Evolutionary conservation across 208 protist genomes (phyloP), one percentile per base, ranked within the genome.

Genomic region (Trichomonas tenax): DNA sequence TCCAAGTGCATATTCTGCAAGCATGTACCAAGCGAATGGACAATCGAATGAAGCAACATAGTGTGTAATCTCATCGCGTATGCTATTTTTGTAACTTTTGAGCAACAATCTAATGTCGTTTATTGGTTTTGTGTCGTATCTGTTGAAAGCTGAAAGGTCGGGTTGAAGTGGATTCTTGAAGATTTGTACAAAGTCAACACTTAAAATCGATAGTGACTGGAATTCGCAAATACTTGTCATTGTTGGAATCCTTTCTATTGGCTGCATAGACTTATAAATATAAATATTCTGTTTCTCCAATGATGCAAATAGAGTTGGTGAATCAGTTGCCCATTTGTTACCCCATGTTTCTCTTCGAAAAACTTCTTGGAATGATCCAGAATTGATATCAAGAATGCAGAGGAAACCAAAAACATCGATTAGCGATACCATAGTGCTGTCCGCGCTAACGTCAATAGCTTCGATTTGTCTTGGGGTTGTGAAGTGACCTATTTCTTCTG

Each of bases 291-390:
- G 86, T 51, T 38, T 93, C 15, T 93, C 86, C 3, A 93, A 15
- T 21, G 44, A 51, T n/a, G 36, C 44, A 38, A 93, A 93, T 26
- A 51, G 15, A 58, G 23, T 8, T 41, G 86, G 44, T 11, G 44
- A 51, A 58, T 93, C 86, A 93, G n/a, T 31, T 38, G 86, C 40
- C 86, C 86, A 93, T 93, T 93, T 93, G 9, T 48, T 93, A 21
- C 86, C 41, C 86, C 86, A 93, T 58, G 86, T 93, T 93, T 93
- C 86, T 51, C 31, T 51, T 26, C 44, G 0, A 14, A 34, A 40
- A 26, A n/a, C 44, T 51, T 48, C 44, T 51, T 34, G 10, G 17
- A 58, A 23, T 51, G 86, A 26, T 34, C 86, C 86, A 1, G 86
- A 51, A 93, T 93, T 34, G 0, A 93, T 31, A 93, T 93, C 86